A percentile compares a stretch with the other conserved stretches of the same genome.
Evolutionary conservation across 108 stramenopile species (phyloP).

Genomic region (Bacterosira constricta): DNA sequence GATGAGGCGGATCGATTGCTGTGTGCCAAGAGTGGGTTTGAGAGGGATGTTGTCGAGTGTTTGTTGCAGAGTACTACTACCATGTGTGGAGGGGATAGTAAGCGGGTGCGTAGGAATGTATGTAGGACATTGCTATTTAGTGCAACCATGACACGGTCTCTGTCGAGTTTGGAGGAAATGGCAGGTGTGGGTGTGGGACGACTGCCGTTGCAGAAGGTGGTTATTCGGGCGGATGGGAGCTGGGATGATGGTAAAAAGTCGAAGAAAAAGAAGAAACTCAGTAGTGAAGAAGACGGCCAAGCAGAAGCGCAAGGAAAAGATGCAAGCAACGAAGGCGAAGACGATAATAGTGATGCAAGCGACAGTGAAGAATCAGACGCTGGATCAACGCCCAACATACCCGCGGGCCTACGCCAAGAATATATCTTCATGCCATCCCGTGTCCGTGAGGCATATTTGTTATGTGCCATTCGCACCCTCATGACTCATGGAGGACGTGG

Average conservation of each 20-base stretch:
- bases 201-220: constrained; percentile 73
- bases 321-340: constrained; percentile 20
- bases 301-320: too few relatives aligned
- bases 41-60: constrained; percentile 88
- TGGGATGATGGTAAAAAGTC: constrained; percentile 29
- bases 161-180: constrained; percentile 82
- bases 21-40: constrained; percentile 81
- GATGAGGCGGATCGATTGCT: constrained; percentile 98
- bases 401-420: constrained; percentile 88
- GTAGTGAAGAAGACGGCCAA: neutral
- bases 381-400: constrained; percentile 73
- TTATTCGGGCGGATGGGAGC: constrained; percentile 55
- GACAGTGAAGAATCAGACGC: constrained; percentile 24
- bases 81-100: neutral
- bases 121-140: constrained; percentile 96
- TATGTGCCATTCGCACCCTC: constrained; percentile 72
- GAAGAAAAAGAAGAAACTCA: constrained; percentile 5
- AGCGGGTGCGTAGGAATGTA: constrained; percentile 44
- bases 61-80: constrained; percentile 63
- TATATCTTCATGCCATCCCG: constrained; percentile 95
- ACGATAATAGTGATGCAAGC: constrained; percentile 6
- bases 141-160: constrained; percentile 93
- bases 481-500: constrained; percentile 81
- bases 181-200: constrained; percentile 75
- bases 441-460: constrained; percentile 85